Evolutionary conservation across 257 asterid species (phyloP), one percentile per base, ranked within the genome.

Genomic region (Apocynum venetum): DNA sequence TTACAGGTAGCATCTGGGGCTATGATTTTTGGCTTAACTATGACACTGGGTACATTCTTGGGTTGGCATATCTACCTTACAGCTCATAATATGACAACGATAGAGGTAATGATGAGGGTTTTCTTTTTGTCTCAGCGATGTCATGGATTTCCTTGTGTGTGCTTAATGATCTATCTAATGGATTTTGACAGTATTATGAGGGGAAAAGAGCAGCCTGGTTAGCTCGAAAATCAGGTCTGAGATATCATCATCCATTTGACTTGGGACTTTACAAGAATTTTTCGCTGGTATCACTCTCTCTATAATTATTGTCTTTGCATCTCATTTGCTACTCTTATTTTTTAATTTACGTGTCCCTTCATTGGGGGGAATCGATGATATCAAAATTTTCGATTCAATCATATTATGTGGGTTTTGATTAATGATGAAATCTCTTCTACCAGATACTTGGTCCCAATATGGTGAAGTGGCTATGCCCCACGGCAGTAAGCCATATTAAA

Each of bases 51-150:
- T 82, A 83, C 89, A 51, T 91, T 96, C 59, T 81, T 93, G 77
- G 76, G 86, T 82, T 96, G 98, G 98, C 96, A 96, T 88, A 73
- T 90, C 72, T 96, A 91, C 87, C 98, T 96, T 70, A 89, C 86
- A 67, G 81, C 84, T 78, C 90, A 76, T 81, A 96, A 96, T 82
- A 82, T 90, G 95, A 96, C 98, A 66, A 93, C 98, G 47, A 93
- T 93, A 82, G 99, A 96, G 94, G 99, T 93, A 84, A 82, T 17
- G 25, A 44, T 67, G 66, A 6, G 4, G 4, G 5, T 31, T 44
- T 53, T 51, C 8, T 9, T 53, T 13, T 49, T 19, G 55, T 73
- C 59, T 13, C 3, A 6, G 8, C 48, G 40, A 8, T 4, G 8
- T 67, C 14, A 53, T 31, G 71, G 19, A 35, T 73, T 31, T 41